Conservation (phyloP, 208 protist genomes). For the Angomonas deanei region DNA sequence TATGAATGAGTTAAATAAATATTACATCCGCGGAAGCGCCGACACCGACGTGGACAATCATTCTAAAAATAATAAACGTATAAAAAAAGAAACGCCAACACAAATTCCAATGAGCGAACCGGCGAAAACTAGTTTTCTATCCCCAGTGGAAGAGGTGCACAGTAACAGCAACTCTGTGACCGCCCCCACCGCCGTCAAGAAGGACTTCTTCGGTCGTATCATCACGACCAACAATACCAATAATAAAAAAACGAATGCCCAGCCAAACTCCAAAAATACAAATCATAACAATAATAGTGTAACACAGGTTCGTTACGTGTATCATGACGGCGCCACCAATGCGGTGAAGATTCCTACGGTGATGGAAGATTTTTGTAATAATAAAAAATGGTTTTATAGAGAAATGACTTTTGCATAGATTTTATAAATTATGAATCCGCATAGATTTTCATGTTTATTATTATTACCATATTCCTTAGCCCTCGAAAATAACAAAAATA, state of each 20-base stretch:
- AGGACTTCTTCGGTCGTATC: slow-evolving; percentile 73
- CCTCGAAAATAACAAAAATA: no score
- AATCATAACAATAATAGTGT: background rate
- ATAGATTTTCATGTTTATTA: no score
- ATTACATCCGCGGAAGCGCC: slow-evolving; percentile 12
- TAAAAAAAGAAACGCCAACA: no score
- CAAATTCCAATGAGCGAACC: no score
- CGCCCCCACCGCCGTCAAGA: slow-evolving; percentile 7
- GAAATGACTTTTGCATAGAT: background rate
- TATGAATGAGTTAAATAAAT: slow-evolving; percentile 32
- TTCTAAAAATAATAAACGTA: no score
- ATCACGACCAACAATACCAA: slow-evolving; percentile 15
- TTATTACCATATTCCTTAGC: no score
- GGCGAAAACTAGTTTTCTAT: no score
- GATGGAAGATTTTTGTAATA: slow-evolving; percentile 46
- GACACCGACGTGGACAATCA: no score
- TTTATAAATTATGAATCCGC: slow-evolving; percentile 1
- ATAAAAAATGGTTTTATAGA: background rate
- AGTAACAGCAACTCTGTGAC: background rate
- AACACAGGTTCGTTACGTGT: slow-evolving; percentile 41
- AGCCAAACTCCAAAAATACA: background rate
- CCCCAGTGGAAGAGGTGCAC: background rate
- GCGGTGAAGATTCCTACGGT: slow-evolving; percentile 71
- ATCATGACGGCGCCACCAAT: slow-evolving; percentile 80
- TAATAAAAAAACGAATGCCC: background rate